These are phyloP conservation scores for Lactifluus subvellereus DNA, from an alignment of 768 basidiomycete genomes.

Conservation along the genomic window DNA sequence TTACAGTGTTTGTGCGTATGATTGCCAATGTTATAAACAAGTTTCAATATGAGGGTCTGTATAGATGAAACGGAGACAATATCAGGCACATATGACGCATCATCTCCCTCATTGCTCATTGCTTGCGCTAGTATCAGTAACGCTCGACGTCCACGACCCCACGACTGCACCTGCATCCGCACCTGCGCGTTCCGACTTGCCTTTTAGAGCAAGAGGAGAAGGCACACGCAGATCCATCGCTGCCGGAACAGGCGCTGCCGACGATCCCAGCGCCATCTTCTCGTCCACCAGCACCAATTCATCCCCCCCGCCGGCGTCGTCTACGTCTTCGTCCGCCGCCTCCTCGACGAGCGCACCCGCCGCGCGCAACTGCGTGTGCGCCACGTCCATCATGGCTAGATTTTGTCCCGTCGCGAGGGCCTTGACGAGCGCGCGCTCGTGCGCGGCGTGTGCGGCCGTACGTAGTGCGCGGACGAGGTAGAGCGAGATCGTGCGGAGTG, in stretches of 20 bases:
- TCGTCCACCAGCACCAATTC: slow-evolving; percentile 16
- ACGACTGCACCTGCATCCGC: not conserved
- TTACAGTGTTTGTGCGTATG: not conserved
- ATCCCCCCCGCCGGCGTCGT: not conserved
- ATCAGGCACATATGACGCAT: not conserved
- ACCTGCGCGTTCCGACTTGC: slow-evolving; percentile 1
- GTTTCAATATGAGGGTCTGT: not conserved
- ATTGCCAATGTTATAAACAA: not conserved
- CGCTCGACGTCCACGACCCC: slow-evolving; percentile 16
- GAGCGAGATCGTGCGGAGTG: slow-evolving; percentile 54
- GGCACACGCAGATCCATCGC: not conserved
- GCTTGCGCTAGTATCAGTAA: not conserved
- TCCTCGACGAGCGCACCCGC: slow-evolving; percentile 16
- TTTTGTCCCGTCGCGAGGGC: slow-evolving; percentile 76
- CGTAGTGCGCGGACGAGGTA: slow-evolving; percentile 11
- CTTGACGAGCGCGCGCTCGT: slow-evolving; percentile 74
- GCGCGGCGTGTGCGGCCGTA: slow-evolving; percentile 42
- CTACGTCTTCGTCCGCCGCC: not conserved
- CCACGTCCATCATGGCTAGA: slow-evolving; percentile 42
- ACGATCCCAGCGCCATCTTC: not conserved
- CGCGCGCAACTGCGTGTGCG: slow-evolving; percentile 8
- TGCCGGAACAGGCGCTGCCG: not conserved
- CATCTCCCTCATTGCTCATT: not conserved
- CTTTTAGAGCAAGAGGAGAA: not conserved
- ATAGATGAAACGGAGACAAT: too few species aligned